Evolutionary conservation across 2,329 filamentous ascomycete species (phyloP).

Genomic region (Ophiostoma tasmaniense): DNA sequence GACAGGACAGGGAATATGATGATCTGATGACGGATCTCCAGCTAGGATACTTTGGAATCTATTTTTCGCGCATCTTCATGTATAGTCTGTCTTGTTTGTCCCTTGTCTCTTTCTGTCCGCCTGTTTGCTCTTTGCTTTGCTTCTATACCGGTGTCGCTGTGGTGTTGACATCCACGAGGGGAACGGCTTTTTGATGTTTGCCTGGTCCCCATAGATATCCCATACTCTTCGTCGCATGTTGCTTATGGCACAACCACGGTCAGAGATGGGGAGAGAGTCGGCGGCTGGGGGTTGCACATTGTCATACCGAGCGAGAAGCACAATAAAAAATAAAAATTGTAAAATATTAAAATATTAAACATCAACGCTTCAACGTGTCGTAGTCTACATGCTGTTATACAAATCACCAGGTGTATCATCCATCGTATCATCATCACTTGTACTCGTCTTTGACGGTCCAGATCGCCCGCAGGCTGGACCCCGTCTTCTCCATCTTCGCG

Average conservation of each 20-base stretch:
- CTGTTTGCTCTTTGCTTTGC: not conserved
- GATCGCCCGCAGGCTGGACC: conserved; percentile 43
- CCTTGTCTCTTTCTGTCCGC: not conserved
- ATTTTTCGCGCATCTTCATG: conserved; percentile 3
- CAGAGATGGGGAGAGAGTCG: not conserved
- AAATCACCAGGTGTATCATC: not conserved
- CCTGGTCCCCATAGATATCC: conserved; percentile 52
- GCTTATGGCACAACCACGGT: conserved; percentile 32
- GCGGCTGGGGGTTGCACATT: not conserved
- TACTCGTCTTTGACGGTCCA: conserved; percentile 41
- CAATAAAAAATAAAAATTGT: conserved; percentile 9
- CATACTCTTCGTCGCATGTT: conserved; percentile 40
- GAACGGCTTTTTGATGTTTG: conserved; percentile 51
- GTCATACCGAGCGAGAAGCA: not conserved
- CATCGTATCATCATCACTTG: conserved; percentile 16
- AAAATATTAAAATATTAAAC: not conserved
- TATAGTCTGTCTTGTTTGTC: not conserved
- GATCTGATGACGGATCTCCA: conserved; percentile 4
- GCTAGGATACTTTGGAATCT: conserved; percentile 11
- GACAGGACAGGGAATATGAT: conserved; percentile 1
- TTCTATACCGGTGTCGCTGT: conserved; percentile 31
- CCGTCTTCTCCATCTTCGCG: conserved; percentile 58
- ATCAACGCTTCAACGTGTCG: not conserved
- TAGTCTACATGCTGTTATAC: not conserved
- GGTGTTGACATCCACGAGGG: conserved; percentile 64